Conservation (phyloP, 495 filamentous ascomycete species). For the Geoglossum glabrum region DNA sequence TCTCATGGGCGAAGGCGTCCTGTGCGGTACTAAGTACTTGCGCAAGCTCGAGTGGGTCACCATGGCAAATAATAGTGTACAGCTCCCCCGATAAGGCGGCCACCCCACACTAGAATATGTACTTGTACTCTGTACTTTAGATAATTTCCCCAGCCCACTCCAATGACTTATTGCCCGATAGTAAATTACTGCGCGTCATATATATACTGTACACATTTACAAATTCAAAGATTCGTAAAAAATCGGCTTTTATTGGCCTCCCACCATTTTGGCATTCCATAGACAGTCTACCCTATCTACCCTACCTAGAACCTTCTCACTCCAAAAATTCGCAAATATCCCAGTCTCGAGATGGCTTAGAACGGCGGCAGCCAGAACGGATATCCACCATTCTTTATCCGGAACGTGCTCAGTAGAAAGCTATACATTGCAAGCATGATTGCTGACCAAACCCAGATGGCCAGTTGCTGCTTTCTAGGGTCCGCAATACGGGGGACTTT, state of each 20-base stretch:
- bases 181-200: not conserved
- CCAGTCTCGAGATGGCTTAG: slow-evolving; percentile 13
- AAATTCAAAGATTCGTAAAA: not conserved
- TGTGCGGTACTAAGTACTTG: too few relatives aligned
- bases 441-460: slow-evolving; percentile 62
- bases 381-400: slow-evolving; percentile 86
- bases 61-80: too few relatives aligned
- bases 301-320: not conserved
- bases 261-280: not conserved
- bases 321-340: not conserved
- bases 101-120: too few relatives aligned
- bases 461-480: slow-evolving; percentile 55
- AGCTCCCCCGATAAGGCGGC: too few relatives aligned
- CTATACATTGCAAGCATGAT: slow-evolving; percentile 74
- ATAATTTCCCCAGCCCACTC: too few relatives aligned
- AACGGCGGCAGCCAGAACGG: slow-evolving; percentile 89
- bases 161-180: not conserved
- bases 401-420: slow-evolving; percentile 83
- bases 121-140: too few relatives aligned
- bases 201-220: not conserved
- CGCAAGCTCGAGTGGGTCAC: too few relatives aligned
- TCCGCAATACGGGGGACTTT: slow-evolving; percentile 80
- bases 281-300: not conserved
- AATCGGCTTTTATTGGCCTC: not conserved
- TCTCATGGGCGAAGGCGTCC: too few relatives aligned